A percentile compares a stretch with the other conserved stretches of the same genome.
Evolutionary conservation across 2,329 filamentous ascomycete species (phyloP).

Genomic region (Colletotrichum sp.): DNA sequence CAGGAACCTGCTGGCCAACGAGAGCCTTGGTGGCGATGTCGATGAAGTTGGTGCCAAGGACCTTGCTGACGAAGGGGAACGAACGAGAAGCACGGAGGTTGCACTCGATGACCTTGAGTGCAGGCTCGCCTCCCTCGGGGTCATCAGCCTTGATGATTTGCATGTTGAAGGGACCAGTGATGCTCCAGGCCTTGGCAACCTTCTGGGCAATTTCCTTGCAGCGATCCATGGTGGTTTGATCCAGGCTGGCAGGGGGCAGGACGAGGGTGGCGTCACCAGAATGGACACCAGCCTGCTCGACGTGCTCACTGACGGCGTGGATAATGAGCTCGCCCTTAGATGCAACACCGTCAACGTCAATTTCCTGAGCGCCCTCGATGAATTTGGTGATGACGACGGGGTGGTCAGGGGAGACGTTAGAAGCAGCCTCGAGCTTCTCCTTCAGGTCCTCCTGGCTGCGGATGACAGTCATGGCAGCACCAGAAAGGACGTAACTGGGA

Average conservation of each 20-base stretch:
- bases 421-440: slow-evolving; percentile 91
- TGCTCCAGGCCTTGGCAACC: slow-evolving; percentile 95
- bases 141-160: slow-evolving; percentile 95
- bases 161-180: slow-evolving; percentile 99
- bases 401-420: slow-evolving; percentile 91
- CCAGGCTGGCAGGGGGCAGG: slow-evolving; percentile 83
- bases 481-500: slow-evolving; percentile 93
- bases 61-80: slow-evolving; percentile 98
- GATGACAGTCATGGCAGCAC: slow-evolving; percentile 98
- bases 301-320: slow-evolving; percentile 93
- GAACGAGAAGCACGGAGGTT: slow-evolving; percentile 97
- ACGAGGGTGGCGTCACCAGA: slow-evolving; percentile 96
- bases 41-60: slow-evolving; percentile 95
- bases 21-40: slow-evolving; percentile 94
- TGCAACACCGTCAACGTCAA: slow-evolving; percentile 93
- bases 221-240: slow-evolving; percentile 78
- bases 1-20: slow-evolving; percentile 82
- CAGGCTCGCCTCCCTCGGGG: slow-evolving; percentile 74
- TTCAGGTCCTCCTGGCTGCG: slow-evolving; percentile 86
- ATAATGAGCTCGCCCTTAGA: slow-evolving; percentile 85
- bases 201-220: slow-evolving; percentile 96
- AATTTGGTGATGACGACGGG: slow-evolving; percentile 98
- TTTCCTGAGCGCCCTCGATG: slow-evolving; percentile 95
- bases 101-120: slow-evolving; percentile 96
- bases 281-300: slow-evolving; percentile 97